Evolutionary conservation across 208 protist genomes (phyloP).

Genomic region (Chromosphaera perkinsii): DNA sequence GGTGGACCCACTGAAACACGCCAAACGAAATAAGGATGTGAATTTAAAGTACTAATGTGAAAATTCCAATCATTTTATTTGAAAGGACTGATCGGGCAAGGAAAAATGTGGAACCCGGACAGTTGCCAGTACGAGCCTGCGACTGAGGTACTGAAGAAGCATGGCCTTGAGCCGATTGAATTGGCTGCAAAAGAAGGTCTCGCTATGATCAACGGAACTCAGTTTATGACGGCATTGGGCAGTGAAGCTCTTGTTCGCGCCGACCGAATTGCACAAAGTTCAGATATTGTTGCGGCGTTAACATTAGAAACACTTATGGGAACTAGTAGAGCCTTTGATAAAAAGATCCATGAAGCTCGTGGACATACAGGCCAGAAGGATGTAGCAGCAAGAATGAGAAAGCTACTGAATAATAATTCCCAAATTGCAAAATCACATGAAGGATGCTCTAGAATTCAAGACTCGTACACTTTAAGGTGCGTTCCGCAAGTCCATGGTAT

Average conservation of each 20-base stretch:
- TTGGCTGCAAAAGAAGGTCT: constrained; percentile 72
- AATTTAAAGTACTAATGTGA: background rate
- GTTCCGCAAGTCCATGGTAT: constrained; percentile 70
- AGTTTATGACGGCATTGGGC: constrained; percentile 70
- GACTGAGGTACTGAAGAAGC: background rate
- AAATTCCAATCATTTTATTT: background rate
- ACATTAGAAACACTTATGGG: constrained; percentile 70
- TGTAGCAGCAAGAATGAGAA: constrained; percentile 24
- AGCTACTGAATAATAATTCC: constrained; percentile 39
- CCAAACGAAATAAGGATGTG: background rate
- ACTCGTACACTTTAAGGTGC: constrained; percentile 75
- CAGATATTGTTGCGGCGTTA: constrained; percentile 65
- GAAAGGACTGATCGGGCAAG: constrained; percentile 48
- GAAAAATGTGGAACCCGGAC: constrained; percentile 54
- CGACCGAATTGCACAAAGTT: constrained; percentile 16
- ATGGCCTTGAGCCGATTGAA: constrained; percentile 57
- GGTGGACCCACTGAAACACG: constrained; percentile 23
- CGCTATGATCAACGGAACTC: constrained; percentile 80
- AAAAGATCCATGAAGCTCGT: constrained; percentile 51
- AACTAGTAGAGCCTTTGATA: constrained; percentile 54
- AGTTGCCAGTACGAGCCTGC: constrained; percentile 34
- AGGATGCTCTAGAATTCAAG: constrained; percentile 69
- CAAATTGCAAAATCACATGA: constrained; percentile 58
- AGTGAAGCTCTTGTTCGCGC: constrained; percentile 59
- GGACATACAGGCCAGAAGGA: constrained; percentile 43